These are phyloP conservation scores for Uncinocarpus reesii DNA, from an alignment of 2,329 filamentous ascomycete genomes.

Conservation along the genomic window DNA sequence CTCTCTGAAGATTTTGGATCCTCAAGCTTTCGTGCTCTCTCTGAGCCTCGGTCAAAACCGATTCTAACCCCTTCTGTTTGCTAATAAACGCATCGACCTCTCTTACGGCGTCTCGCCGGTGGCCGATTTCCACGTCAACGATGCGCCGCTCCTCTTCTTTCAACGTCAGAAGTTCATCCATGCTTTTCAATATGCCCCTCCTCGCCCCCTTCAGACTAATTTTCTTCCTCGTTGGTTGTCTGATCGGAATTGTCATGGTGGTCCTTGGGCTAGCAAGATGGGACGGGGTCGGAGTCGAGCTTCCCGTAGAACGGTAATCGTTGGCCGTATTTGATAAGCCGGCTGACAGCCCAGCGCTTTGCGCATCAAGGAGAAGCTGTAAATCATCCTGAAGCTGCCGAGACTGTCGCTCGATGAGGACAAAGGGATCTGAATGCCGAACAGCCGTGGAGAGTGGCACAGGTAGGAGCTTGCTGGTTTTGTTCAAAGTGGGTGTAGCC, in stretches of 20 bases:
- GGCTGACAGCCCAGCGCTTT: slow-evolving; percentile 47
- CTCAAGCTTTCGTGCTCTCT: slow-evolving; percentile 37
- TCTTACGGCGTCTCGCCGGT: slow-evolving; percentile 39
- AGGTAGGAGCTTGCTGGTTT: slow-evolving; percentile 17
- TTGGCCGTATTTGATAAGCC: slow-evolving; percentile 38
- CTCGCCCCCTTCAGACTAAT: slow-evolving; percentile 45
- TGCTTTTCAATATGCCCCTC: slow-evolving; percentile 47
- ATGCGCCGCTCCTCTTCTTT: slow-evolving; percentile 48
- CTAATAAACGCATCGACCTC: slow-evolving; percentile 44
- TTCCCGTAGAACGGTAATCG: slow-evolving; percentile 39
- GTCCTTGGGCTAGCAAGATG: slow-evolving; percentile 24
- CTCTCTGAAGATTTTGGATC: slow-evolving; percentile 38
- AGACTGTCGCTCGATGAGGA: slow-evolving; percentile 44
- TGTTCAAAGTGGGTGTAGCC: slow-evolving; percentile 2
- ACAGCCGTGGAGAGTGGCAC: slow-evolving; percentile 25
- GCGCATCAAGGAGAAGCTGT: slow-evolving; percentile 50
- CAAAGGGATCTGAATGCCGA: slow-evolving; percentile 34
- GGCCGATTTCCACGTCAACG: slow-evolving; percentile 38
- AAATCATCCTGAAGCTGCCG: slow-evolving; percentile 47
- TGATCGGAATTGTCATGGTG: slow-evolving; percentile 30
- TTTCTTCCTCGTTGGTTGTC: slow-evolving; percentile 35
- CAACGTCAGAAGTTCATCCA: slow-evolving; percentile 46
- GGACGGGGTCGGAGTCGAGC: slow-evolving; percentile 29
- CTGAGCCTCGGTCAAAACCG: slow-evolving; percentile 43
- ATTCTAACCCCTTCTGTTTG: slow-evolving; percentile 42